Evolutionary conservation across 352 stramenopile genomes (phyloP), one percentile per base, ranked within the genome.

Genomic region (Phytophthora citricola): DNA sequence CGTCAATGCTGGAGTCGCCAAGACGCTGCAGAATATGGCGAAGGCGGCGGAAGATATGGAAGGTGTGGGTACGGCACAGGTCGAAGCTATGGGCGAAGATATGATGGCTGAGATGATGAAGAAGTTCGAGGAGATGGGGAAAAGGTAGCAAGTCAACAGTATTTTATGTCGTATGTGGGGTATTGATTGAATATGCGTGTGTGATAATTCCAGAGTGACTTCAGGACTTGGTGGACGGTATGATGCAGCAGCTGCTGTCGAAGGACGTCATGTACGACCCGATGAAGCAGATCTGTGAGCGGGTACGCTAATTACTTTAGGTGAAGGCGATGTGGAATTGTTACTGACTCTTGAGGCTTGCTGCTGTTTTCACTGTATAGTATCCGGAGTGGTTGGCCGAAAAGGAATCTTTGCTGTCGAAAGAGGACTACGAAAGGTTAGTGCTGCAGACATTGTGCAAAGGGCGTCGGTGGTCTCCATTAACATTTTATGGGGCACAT

Each of bases 191-290:
- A 20, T 29, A 6, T 46, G 20, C 17, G 17, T 20, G 17, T 20
- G 17, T 20, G 17, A 20, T 20, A 20, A 5, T 36, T n/a, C 24
- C 41, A 95, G 85, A 89, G 73, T 62, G 86, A 97, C 73, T 93
- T 98, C 86, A 99, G 41, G 88, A 93, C 14, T 65, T 99, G 22
- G 90, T 99, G 3, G 97, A 99, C 66, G 93, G 95, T 29, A 99
- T 99, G 89, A 99, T 99, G 97, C 83, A 98, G 73, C 97, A 99
- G 66, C 59, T 99, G 45, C 75, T 99, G 59, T 95, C 91, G 41
- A 99, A 98, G 66, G 97, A 99, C 62, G 79, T 99, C 49, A 99
- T 99, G 97, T 99, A 99, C 81, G 94, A 99, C 66, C 97, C 97
- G 10, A 99, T 99, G 79, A 97, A 97, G 79, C 86, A 96, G 69